These are phyloP conservation scores for Cyathus striatus DNA, from an alignment of 768 basidiomycete species.

Conservation along the genomic window DNA sequence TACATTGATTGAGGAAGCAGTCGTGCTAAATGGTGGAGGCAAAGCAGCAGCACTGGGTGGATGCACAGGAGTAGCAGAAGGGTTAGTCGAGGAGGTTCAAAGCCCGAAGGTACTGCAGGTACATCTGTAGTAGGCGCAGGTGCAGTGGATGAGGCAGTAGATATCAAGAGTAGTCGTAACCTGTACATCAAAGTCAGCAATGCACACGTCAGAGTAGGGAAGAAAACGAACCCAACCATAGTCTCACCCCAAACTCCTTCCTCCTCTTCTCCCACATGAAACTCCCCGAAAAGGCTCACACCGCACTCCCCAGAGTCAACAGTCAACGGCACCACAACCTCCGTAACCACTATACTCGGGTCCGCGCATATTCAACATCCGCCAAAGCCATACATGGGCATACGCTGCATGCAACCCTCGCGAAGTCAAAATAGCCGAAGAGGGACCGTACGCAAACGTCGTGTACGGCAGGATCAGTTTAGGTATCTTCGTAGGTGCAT, in stretches of 20 bases:
- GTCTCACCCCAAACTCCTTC: slow-evolving; percentile 78
- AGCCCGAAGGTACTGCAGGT: slow-evolving; percentile 65
- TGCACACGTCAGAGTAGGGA: not conserved
- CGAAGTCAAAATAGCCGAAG: slow-evolving; percentile 66
- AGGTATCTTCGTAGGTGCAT: slow-evolving; percentile 34
- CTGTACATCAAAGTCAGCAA: slow-evolving; percentile 19
- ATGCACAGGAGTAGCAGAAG: too few species aligned
- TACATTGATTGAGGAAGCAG: too few species aligned
- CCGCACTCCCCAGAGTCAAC: slow-evolving; percentile 67
- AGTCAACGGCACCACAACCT: slow-evolving; percentile 70
- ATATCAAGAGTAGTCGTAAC: slow-evolving; percentile 74
- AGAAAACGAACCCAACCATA: slow-evolving; percentile 58
- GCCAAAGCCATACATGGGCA: slow-evolving; percentile 68
- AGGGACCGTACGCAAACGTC: slow-evolving; percentile 71
- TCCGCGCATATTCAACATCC: slow-evolving; percentile 79
- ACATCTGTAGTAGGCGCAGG: slow-evolving; percentile 52
- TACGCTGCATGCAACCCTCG: slow-evolving; percentile 68
- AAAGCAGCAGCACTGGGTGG: slow-evolving; percentile 66
- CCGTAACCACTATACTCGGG: slow-evolving; percentile 76
- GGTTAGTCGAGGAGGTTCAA: slow-evolving; percentile 69
- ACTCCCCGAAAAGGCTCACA: slow-evolving; percentile 80
- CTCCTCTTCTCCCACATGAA: slow-evolving; percentile 51
- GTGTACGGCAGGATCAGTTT: slow-evolving; percentile 26
- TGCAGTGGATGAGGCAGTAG: slow-evolving; percentile 59
- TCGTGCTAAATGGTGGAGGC: slow-evolving; percentile 55